A percentile compares a stretch with the other conserved stretches of the same genome.
These are phyloP conservation scores for Solanum etuberosum DNA, from an alignment of 257 asterid species.

Conservation along the genomic window DNA sequence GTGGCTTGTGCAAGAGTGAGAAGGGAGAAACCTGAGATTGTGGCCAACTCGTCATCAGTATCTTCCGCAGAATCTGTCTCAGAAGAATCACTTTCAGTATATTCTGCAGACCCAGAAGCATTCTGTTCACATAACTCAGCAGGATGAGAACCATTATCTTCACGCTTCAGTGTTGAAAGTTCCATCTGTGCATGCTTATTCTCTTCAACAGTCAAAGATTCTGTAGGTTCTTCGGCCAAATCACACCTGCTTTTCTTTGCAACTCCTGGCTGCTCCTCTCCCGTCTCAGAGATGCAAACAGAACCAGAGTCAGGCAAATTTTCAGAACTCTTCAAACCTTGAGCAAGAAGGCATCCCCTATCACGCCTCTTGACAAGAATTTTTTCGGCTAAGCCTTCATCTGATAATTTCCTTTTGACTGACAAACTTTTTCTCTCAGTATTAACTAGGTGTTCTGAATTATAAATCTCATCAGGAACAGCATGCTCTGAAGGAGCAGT, in stretches of 20 bases:
- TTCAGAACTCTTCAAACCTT: constrained; percentile 22
- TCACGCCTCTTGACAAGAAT: constrained; percentile 22
- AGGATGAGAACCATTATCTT: constrained; percentile 25
- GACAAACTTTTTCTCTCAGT: constrained; percentile 1
- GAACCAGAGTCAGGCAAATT: constrained; percentile 22
- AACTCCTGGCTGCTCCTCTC: constrained; percentile 48
- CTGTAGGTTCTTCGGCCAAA: constrained; percentile 35
- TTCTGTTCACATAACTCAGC: constrained; percentile 49
- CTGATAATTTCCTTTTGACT: constrained; percentile 32
- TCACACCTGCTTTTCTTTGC: constrained; percentile 53
- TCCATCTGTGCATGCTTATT: constrained; percentile 26
- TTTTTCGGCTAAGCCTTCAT: constrained; percentile 20
- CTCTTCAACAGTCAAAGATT: constrained; percentile 31
- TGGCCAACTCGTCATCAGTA: constrained; percentile 62
- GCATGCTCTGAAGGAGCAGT: constrained; percentile 40
- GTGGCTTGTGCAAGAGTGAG: background rate
- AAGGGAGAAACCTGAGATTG: constrained; percentile 57
- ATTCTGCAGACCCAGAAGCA: constrained; percentile 67
- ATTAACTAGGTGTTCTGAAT: constrained; percentile 7
- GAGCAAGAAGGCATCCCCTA: constrained; percentile 19
- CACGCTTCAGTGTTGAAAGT: constrained; percentile 37
- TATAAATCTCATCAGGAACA: constrained; percentile 8
- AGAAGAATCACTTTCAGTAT: constrained; percentile 88
- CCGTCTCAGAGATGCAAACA: constrained; percentile 26
- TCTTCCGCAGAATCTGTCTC: constrained; percentile 82